Conservation (phyloP, 768 basidiomycete species). For the Phlegmacium glaucopus region DNA sequence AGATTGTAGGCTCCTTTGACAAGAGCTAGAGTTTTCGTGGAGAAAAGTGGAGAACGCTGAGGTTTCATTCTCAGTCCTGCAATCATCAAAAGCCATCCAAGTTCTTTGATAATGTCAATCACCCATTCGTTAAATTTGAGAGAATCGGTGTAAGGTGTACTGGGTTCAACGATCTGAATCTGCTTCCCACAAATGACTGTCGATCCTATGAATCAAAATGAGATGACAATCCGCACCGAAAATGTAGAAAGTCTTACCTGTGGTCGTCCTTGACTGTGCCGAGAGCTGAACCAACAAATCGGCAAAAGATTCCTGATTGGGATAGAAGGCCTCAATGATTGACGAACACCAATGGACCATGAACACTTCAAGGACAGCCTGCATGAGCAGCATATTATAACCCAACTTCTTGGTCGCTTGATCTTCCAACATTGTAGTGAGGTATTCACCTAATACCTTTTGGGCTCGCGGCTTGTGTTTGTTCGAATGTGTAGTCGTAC, state of each 20-base stretch:
- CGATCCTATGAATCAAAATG: neutral
- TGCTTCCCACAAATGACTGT: slow-evolving; percentile 15
- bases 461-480: slow-evolving; percentile 5
- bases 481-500: neutral
- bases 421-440: slow-evolving; percentile 14
- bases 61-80: slow-evolving; percentile 13
- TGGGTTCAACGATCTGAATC: slow-evolving; percentile 13
- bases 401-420: slow-evolving; percentile 5
- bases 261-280: slow-evolving; percentile 1
- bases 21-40: slow-evolving; percentile 14
- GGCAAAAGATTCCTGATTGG: slow-evolving; percentile 17
- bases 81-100: slow-evolving; percentile 9
- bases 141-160: neutral
- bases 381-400: slow-evolving; percentile 14
- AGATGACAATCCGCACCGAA: neutral
- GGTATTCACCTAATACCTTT: slow-evolving; percentile 11
- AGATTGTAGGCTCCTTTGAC: slow-evolving; percentile 20
- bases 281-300: slow-evolving; percentile 20
- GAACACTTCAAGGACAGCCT: slow-evolving; percentile 19
- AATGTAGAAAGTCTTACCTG: neutral
- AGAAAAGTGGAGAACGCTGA: slow-evolving; percentile 8
- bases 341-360: slow-evolving; percentile 21
- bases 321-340: slow-evolving; percentile 22
- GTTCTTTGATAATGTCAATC: slow-evolving; percentile 15
- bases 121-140: slow-evolving; percentile 17